Percentiles rank a stretch among this genome's conserved stretches.
Evolutionary conservation across 2,329 filamentous ascomycete genomes (phyloP).

Genomic region (Nectriaceae sp.): DNA sequence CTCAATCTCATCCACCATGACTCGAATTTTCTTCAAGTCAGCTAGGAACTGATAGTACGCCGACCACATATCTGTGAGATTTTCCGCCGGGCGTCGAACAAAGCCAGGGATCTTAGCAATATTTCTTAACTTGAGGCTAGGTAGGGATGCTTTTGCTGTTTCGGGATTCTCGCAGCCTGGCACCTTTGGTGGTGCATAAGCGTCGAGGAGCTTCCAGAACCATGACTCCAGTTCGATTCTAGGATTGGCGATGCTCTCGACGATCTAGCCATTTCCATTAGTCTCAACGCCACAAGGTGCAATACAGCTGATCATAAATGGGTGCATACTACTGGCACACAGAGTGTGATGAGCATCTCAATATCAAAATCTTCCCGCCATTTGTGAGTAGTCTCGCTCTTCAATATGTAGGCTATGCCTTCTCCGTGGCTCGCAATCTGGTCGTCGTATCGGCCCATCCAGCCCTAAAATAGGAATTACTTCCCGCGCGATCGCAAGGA

Average conservation of each 20-base stretch:
- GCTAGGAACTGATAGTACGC: conserved; percentile 19
- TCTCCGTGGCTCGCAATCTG: conserved; percentile 31
- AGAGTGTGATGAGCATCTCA: conserved; percentile 32
- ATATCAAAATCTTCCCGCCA: conserved; percentile 30
- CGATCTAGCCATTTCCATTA: conserved; percentile 21
- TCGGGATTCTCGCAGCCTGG: conserved; percentile 5
- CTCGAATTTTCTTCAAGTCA: conserved; percentile 11
- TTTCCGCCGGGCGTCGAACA: conserved; percentile 16
- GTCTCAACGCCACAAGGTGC: too few species aligned
- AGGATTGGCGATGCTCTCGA: conserved; percentile 34
- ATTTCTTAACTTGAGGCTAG: conserved; percentile 11
- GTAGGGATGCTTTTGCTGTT: not conserved
- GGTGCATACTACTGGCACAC: conserved; percentile 34
- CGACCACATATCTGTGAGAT: conserved; percentile 17
- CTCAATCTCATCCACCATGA: not conserved
- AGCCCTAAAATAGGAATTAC: conserved; percentile 21
- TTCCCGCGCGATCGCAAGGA: not conserved
- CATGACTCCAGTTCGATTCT: conserved; percentile 26
- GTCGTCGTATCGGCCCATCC: conserved; percentile 31
- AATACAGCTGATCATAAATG: not conserved
- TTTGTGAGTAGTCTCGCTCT: conserved; percentile 23
- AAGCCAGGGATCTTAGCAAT: conserved; percentile 20
- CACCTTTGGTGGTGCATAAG: conserved; percentile 2
- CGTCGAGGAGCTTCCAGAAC: conserved; percentile 17
- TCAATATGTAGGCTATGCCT: conserved; percentile 34